A percentile compares a stretch with the other conserved stretches of the same genome.
Conservation (phyloP, 2,329 filamentous ascomycete genomes). For the Hypoxylon sp. region DNA sequence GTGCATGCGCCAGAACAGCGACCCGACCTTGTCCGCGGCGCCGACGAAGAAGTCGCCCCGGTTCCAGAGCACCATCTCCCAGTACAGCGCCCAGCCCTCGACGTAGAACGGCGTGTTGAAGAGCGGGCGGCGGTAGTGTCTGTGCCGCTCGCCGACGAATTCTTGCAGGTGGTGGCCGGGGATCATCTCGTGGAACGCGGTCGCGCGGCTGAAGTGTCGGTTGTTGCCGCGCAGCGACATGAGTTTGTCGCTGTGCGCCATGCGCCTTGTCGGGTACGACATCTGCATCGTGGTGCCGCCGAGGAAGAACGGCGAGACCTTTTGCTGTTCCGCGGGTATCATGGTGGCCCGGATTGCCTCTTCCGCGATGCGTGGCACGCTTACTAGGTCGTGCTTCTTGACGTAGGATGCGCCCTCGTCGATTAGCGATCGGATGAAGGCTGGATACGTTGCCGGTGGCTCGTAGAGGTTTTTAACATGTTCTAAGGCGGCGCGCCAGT, state of each 20-base stretch:
- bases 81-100: conserved; percentile 70
- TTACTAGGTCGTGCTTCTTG: conserved; percentile 62
- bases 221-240: conserved; percentile 70
- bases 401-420: conserved; percentile 63
- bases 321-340: conserved; percentile 62
- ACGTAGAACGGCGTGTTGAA: conserved; percentile 67
- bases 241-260: conserved; percentile 62
- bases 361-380: conserved; percentile 61
- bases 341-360: conserved; percentile 65
- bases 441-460: conserved; percentile 60
- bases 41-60: conserved; percentile 59
- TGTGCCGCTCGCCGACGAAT: conserved; percentile 56
- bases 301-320: conserved; percentile 67
- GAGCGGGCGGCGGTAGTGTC: conserved; percentile 56
- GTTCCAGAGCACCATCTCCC: conserved; percentile 67
- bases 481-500: conserved; percentile 64
- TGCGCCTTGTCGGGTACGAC: conserved; percentile 62
- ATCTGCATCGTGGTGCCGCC: conserved; percentile 63
- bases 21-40: conserved; percentile 63
- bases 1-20: conserved; percentile 70
- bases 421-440: conserved; percentile 61
- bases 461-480: conserved; percentile 64
- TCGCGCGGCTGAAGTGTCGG: conserved; percentile 63
- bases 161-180: conserved; percentile 66
- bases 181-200: conserved; percentile 69